A percentile compares a stretch with the other conserved stretches of the same genome.
phyloP scores from a whole-genome alignment of 1,284 basidiomycete genomes.

The Cronartium quercuum region DNA sequence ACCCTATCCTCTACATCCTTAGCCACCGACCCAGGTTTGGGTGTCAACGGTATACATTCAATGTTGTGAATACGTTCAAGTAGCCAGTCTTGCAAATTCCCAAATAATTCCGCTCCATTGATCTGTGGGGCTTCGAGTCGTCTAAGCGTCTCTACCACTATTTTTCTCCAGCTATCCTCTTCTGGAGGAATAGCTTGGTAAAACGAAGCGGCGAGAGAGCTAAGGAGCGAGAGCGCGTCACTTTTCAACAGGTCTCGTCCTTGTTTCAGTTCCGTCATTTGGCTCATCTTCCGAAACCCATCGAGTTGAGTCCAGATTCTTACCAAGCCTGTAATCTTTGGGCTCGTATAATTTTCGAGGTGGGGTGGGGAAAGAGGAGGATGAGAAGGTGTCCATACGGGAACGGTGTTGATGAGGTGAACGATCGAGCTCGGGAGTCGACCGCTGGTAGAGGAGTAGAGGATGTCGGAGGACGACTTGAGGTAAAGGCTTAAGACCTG shows the following conservation, averaged over 20 bases:
- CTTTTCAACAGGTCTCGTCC: constrained; percentile 9
- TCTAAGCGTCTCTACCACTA: constrained; percentile 26
- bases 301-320: constrained; percentile 28
- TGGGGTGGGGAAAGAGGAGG: not conserved
- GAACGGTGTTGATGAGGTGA: constrained; percentile 16
- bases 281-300: constrained; percentile 20
- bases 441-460: not conserved
- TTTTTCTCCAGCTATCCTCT: constrained; percentile 9
- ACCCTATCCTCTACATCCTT: no score
- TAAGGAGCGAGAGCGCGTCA: constrained; percentile 26
- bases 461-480: constrained; percentile 12
- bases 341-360: not conserved
- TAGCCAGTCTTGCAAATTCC: constrained; percentile 25
- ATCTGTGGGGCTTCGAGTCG: constrained; percentile 5
- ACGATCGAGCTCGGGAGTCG: not conserved
- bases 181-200: not conserved
- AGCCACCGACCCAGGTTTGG: no score
- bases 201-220: constrained; percentile 18
- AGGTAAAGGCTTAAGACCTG: constrained; percentile 19
- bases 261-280: constrained; percentile 4
- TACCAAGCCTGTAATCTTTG: constrained; percentile 6
- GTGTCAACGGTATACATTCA: not conserved
- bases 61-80: constrained; percentile 18
- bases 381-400: constrained; percentile 12
- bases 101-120: constrained; percentile 11